phyloP scores from a whole-genome alignment of 148 eudicot genomes.

The Silene conica region DNA sequence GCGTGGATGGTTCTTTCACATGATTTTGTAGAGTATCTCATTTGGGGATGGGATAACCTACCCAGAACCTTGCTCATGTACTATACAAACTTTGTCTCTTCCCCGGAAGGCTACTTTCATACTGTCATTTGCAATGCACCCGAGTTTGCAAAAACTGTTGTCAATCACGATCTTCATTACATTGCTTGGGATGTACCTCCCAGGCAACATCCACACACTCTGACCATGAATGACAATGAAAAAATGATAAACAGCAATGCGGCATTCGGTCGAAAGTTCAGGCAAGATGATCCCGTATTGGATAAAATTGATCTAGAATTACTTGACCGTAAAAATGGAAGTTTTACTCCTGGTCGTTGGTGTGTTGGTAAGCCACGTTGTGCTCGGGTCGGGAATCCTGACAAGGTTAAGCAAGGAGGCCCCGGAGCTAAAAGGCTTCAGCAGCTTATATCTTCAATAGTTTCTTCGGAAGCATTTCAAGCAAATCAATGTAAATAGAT shows the following conservation, averaged over 20 bases:
- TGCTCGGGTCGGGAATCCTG: slow-evolving; percentile 50
- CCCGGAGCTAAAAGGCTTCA: slow-evolving; percentile 71
- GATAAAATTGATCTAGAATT: slow-evolving; percentile 66
- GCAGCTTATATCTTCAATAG: slow-evolving; percentile 41
- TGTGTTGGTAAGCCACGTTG: slow-evolving; percentile 64
- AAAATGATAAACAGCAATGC: slow-evolving; percentile 65
- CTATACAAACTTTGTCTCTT: slow-evolving; percentile 82
- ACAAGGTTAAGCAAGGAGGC: slow-evolving; percentile 61
- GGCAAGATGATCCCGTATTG: slow-evolving; percentile 48
- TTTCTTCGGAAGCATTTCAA: slow-evolving; percentile 35
- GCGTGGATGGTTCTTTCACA: slow-evolving; percentile 95
- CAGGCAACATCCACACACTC: slow-evolving; percentile 73
- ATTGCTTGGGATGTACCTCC: slow-evolving; percentile 94
- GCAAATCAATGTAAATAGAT: slow-evolving; percentile 61
- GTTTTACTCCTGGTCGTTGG: slow-evolving; percentile 91
- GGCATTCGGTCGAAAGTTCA: slow-evolving; percentile 84
- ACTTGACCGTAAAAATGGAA: slow-evolving; percentile 56
- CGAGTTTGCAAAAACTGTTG: slow-evolving; percentile 50
- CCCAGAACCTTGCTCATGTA: slow-evolving; percentile 91
- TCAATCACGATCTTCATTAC: slow-evolving; percentile 89
- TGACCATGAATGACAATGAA: slow-evolving; percentile 48
- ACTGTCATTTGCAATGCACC: slow-evolving; percentile 86
- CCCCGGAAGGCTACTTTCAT: slow-evolving; percentile 94
- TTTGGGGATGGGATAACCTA: slow-evolving; percentile 97
- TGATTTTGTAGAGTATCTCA: slow-evolving; percentile 69